Evolutionary conservation across 1,139 yeast genomes (phyloP).

Genomic region (Kodamaea sp.): DNA sequence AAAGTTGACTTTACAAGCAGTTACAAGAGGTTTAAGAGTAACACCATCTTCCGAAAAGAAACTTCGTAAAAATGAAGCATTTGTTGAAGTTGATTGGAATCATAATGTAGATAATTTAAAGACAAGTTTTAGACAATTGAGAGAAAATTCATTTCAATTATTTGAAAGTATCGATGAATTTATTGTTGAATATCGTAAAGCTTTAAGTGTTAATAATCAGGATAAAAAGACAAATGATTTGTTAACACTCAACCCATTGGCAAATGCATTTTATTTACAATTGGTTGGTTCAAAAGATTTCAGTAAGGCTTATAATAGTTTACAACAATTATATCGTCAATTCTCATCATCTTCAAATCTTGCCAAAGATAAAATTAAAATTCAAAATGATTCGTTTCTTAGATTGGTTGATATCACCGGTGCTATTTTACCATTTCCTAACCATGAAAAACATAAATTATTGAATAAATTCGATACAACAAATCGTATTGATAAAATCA

Average conservation of each 20-base stretch:
- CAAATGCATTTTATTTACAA: slow-evolving; percentile 56
- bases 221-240: slow-evolving; percentile 25
- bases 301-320: slow-evolving; percentile 36
- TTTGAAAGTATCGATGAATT: slow-evolving; percentile 43
- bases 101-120: slow-evolving; percentile 17
- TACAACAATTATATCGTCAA: slow-evolving; percentile 31
- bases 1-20: slow-evolving; percentile 51
- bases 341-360: slow-evolving; percentile 18
- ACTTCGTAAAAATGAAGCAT: slow-evolving; percentile 26
- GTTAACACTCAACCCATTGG: slow-evolving; percentile 56
- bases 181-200: slow-evolving; percentile 37
- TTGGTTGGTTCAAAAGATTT: slow-evolving; percentile 46
- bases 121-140: slow-evolving; percentile 23
- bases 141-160: slow-evolving; percentile 24
- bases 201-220: slow-evolving; percentile 14
- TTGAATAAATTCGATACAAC: slow-evolving; percentile 32
- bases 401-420: slow-evolving; percentile 51
- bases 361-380: slow-evolving; percentile 10
- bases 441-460: slow-evolving; percentile 41
- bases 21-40: slow-evolving; percentile 42
- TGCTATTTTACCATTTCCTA: slow-evolving; percentile 59
- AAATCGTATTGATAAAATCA: slow-evolving; percentile 34
- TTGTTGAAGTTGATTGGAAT: slow-evolving; percentile 28
- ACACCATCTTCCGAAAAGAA: slow-evolving; percentile 6
- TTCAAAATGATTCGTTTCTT: slow-evolving; percentile 30